phyloP scores from a whole-genome alignment of 345 rosid genomes.

The Dimocarpus longan region DNA sequence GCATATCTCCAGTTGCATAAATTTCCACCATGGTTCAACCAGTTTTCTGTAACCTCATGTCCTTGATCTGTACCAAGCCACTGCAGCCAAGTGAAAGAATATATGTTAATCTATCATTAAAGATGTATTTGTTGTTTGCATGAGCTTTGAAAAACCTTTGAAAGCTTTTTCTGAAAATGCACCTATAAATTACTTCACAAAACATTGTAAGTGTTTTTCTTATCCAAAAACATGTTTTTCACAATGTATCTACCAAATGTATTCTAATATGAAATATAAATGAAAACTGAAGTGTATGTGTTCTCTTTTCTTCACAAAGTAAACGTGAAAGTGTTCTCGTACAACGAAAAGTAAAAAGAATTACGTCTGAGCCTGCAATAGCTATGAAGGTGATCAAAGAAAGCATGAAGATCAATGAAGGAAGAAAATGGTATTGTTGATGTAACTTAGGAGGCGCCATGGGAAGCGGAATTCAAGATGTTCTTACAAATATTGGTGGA shows the following conservation, averaged over 20 bases:
- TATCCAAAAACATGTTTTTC: no score
- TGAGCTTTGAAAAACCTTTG: no score
- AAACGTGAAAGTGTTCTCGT: no score
- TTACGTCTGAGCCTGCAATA: constrained; percentile 5
- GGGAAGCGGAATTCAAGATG: neutral
- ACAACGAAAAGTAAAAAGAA: neutral
- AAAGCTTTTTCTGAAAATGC: no score
- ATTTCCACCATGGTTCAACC: constrained; percentile 30
- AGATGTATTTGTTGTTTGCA: no score
- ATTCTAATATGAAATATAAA: no score
- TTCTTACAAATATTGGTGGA: neutral
- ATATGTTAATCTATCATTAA: neutral
- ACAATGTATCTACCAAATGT: no score
- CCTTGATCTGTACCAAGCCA: neutral
- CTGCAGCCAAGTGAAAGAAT: neutral
- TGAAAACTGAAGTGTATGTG: no score
- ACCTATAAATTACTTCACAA: no score
- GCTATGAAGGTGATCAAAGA: neutral
- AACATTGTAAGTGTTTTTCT: no score
- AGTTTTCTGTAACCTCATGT: neutral
- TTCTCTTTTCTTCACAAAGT: no score
- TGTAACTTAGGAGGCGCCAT: neutral
- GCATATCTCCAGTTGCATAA: constrained; percentile 34
- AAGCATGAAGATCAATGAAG: neutral
- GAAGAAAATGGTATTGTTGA: neutral